Base-by-base conservation (phyloP, 495 filamentous ascomycete species). In the Aspergillus funiculosus region DNA sequence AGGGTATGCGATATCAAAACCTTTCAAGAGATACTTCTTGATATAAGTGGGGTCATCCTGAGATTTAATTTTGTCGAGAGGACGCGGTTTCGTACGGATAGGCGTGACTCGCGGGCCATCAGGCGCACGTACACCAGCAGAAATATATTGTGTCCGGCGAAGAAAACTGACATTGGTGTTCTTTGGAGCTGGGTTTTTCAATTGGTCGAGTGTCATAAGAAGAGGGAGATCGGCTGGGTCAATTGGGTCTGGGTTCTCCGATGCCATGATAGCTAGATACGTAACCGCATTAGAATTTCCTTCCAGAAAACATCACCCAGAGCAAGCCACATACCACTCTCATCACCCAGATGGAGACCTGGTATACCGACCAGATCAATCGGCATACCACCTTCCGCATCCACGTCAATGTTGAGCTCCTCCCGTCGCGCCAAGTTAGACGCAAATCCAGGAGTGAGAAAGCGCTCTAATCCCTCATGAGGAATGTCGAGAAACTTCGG, bases 401-500 rank as follows among this genome's bases (percentile, higher is more conserved):
- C 94, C 15, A 89, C 89, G 64, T 97, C 92, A 40, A 98, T 89
- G 50, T 94, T 95, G 4, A 94, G 70, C n/a, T 89, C 81, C 68
- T 97, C 90, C 50, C 94, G 87, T 51, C 89, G 76, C 1, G 87
- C 87, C 48, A 98, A 66, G 39, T 87, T 82, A 22, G 89, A 90
- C 18, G 88, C 86, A 69, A 94, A 97, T 2, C 77, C 81, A 1
- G 91, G 85, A 7, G 81, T 83, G 10, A 91, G 89, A 63, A 95
- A 97, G 56, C 89, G 83, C 6, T 83, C 74, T 14, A 96, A 76
- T 10, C 94, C 94, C 43, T 85, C 86, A 55, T 91, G 94, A 5
- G 92, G 91, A 51, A 98, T 94, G 46, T 96, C 86, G 54, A 98
- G 84, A 39, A 97, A 83, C 72, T 97, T 98, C 1, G 94, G 92